These are phyloP conservation scores for Ustilaginoidea virens DNA, from an alignment of 2,329 filamentous ascomycete genomes.

Conservation along the genomic window DNA sequence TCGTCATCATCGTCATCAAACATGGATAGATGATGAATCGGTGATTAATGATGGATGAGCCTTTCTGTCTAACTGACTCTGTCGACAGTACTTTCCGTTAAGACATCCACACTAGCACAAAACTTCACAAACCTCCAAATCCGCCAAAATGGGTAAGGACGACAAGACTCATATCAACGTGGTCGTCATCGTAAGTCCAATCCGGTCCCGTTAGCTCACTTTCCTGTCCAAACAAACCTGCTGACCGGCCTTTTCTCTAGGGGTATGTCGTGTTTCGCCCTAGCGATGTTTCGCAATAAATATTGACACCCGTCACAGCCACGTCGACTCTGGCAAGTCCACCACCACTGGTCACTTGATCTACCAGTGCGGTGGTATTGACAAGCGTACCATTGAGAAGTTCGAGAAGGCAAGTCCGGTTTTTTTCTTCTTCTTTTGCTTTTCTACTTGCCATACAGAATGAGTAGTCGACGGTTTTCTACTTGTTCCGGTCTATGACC, in stretches of 20 bases:
- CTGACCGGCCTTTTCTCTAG: slow-evolving; percentile 9
- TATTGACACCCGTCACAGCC: slow-evolving; percentile 33
- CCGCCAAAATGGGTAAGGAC: slow-evolving; percentile 49
- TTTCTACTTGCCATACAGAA: too few species aligned
- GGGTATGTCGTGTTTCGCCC: slow-evolving; percentile 11
- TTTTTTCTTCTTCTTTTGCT: slow-evolving; percentile 6
- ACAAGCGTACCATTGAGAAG: slow-evolving; percentile 99
- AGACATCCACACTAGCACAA: slow-evolving; percentile 5
- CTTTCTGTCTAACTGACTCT: slow-evolving; percentile 4
- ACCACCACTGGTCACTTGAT: slow-evolving; percentile 93
- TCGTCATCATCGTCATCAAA: too few species aligned
- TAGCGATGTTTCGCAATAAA: slow-evolving; percentile 15
- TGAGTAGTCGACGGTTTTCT: too few species aligned
- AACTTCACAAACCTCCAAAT: slow-evolving; percentile 1
- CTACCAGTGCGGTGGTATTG: slow-evolving; percentile 99
- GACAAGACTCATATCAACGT: slow-evolving; percentile 95
- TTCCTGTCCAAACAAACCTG: not conserved
- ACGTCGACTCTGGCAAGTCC: slow-evolving; percentile 99
- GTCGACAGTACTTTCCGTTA: slow-evolving; percentile 3
- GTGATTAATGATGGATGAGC: too few species aligned
- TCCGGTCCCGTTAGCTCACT: not conserved
- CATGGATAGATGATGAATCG: too few species aligned
- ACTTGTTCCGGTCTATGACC: too few species aligned
- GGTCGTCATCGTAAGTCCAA: slow-evolving; percentile 64
- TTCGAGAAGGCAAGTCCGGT: slow-evolving; percentile 86